A percentile compares a stretch with the other conserved stretches of the same genome.
Conservation (phyloP, 192 early-diverging fungal species). For the Coemansia erecta region DNA sequence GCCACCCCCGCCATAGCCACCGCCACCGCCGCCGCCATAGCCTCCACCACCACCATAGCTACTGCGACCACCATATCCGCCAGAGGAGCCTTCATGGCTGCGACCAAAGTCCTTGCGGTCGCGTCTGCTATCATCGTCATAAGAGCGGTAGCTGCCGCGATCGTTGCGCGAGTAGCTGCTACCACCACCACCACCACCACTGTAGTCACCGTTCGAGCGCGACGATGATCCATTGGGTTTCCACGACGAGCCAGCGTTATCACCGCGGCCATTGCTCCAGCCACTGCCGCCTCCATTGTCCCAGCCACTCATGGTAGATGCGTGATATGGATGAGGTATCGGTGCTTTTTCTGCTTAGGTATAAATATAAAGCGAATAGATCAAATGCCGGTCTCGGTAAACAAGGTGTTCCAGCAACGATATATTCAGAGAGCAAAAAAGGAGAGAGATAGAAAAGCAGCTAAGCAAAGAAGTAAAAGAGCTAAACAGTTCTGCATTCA, state of each 20-base stretch:
- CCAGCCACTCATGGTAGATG: not conserved
- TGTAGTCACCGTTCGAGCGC: not conserved
- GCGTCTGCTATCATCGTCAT: slow-evolving; percentile 63
- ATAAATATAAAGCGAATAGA: not conserved
- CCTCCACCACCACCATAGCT: slow-evolving; percentile 26
- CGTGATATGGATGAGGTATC: too few species aligned
- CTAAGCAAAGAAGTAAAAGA: not conserved
- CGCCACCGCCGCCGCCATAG: slow-evolving; percentile 11
- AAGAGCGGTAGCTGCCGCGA: slow-evolving; percentile 60
- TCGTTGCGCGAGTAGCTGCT: slow-evolving; percentile 33
- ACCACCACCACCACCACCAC: slow-evolving; percentile 13
- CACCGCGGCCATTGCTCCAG: slow-evolving; percentile 13
- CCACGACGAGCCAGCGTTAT: slow-evolving; percentile 8
- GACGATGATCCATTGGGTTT: not conserved
- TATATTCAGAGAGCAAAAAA: not conserved
- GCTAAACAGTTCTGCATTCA: not conserved
- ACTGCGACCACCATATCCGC: slow-evolving; percentile 9
- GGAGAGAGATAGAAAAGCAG: not conserved
- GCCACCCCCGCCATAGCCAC: slow-evolving; percentile 9
- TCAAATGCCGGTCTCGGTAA: not conserved
- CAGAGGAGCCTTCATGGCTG: slow-evolving; percentile 14
- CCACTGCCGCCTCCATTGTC: slow-evolving; percentile 5
- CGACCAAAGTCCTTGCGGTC: slow-evolving; percentile 59
- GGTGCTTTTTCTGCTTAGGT: too few species aligned
- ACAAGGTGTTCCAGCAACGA: not conserved